These are phyloP conservation scores for Trichoderma oligosporum DNA, from an alignment of 2,329 filamentous ascomycete species.

Conservation along the genomic window DNA sequence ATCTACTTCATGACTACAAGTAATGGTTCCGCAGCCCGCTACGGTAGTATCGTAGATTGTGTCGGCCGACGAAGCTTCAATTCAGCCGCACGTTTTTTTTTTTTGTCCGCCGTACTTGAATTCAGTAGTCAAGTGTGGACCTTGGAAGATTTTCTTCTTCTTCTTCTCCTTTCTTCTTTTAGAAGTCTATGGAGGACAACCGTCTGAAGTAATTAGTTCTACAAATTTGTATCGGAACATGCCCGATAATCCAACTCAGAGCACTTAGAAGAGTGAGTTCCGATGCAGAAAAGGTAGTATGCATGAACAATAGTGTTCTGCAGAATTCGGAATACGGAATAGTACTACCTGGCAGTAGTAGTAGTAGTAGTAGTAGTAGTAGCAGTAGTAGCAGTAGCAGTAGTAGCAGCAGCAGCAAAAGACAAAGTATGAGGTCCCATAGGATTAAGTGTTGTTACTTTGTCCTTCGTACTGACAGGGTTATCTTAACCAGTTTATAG, in stretches of 20 bases:
- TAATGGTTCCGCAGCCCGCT: no score
- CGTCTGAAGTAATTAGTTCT: background rate
- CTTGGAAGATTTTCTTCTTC: background rate
- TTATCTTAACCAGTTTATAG: no score
- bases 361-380: no score
- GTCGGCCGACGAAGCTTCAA: background rate
- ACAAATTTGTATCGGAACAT: background rate
- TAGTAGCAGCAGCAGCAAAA: background rate
- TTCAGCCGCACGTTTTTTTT: background rate
- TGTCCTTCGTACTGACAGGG: no score
- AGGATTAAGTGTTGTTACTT: background rate
- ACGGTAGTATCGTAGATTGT: background rate
- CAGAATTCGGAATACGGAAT: no score
- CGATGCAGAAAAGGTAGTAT: background rate
- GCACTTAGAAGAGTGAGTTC: background rate
- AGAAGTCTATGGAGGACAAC: no score
- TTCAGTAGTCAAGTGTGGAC: background rate
- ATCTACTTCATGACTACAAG: constrained; percentile 1
- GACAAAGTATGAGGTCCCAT: background rate
- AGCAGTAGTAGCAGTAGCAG: no score
- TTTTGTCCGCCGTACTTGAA: background rate
- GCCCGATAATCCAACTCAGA: background rate
- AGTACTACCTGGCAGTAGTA: no score
- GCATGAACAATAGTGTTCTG: background rate
- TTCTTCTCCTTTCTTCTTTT: background rate